These are phyloP conservation scores for Phytopythium mirpurense DNA, from an alignment of 352 stramenopile genomes.

Conservation along the genomic window DNA sequence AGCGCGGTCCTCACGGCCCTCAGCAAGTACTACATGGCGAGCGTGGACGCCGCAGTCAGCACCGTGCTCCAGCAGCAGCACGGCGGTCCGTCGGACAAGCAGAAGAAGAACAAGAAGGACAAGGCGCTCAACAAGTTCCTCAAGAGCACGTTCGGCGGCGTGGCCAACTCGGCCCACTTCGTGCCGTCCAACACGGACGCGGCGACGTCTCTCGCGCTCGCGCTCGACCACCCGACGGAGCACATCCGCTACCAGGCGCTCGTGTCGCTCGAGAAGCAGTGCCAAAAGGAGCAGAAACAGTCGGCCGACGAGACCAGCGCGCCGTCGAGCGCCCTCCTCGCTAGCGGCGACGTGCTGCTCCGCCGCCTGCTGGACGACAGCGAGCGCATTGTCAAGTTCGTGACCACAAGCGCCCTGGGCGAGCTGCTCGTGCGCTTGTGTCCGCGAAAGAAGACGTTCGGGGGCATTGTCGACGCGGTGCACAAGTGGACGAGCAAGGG, in stretches of 20 bases:
- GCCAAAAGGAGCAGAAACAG: slow-evolving; percentile 19
- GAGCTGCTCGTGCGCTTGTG: slow-evolving; percentile 51
- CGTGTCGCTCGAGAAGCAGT: slow-evolving; percentile 54
- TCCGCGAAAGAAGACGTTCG: slow-evolving; percentile 47
- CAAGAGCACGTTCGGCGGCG: slow-evolving; percentile 54
- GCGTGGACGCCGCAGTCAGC: slow-evolving; percentile 42
- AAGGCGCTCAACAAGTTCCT: slow-evolving; percentile 63
- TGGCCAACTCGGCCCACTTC: slow-evolving; percentile 78
- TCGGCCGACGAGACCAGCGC: not conserved
- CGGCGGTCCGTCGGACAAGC: slow-evolving; percentile 9
- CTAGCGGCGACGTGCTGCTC: slow-evolving; percentile 49
- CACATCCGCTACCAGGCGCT: slow-evolving; percentile 73
- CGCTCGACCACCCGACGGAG: slow-evolving; percentile 74
- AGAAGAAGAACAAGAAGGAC: slow-evolving; percentile 34
- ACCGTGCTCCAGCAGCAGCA: slow-evolving; percentile 12
- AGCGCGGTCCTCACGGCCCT: slow-evolving; percentile 37
- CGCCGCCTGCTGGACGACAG: slow-evolving; percentile 76
- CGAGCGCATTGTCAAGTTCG: slow-evolving; percentile 56
- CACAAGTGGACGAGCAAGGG: slow-evolving; percentile 38
- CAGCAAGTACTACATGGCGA: slow-evolving; percentile 53
- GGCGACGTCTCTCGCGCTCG: slow-evolving; percentile 70
- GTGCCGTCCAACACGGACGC: slow-evolving; percentile 50
- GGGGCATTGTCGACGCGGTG: slow-evolving; percentile 42
- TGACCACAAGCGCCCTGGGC: slow-evolving; percentile 41
- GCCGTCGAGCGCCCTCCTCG: slow-evolving; percentile 19